Percentiles rank a stretch among this genome's conserved stretches.
Evolutionary conservation across 352 stramenopile genomes (phyloP).

Genomic region (Globisporangium mamillatum): DNA sequence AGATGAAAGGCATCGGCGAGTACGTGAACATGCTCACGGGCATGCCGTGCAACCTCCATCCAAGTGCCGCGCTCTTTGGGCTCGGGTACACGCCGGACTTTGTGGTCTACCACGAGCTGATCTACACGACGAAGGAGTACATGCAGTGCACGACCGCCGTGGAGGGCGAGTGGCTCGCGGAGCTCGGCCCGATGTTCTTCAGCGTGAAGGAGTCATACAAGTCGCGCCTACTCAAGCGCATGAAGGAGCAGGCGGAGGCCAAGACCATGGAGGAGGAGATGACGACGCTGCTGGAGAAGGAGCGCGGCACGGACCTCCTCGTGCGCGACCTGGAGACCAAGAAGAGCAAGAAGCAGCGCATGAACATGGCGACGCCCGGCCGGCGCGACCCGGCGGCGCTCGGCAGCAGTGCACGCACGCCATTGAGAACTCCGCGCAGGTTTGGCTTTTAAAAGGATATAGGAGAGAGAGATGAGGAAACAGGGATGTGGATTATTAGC

Average conservation of each 20-base stretch:
- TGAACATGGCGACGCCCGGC: slow-evolving; percentile 58
- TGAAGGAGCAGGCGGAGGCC: slow-evolving; percentile 77
- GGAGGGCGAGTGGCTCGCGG: slow-evolving; percentile 98
- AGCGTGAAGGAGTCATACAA: slow-evolving; percentile 97
- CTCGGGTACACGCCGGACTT: slow-evolving; percentile 99
- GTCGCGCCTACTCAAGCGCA: slow-evolving; percentile 87
- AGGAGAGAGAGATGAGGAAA: neutral
- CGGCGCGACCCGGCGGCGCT: slow-evolving; percentile 27
- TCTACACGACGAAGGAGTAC: slow-evolving; percentile 98
- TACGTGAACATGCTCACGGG: slow-evolving; percentile 99
- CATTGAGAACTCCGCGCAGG: slow-evolving; percentile 56
- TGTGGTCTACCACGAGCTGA: slow-evolving; percentile 99
- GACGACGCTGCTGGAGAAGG: slow-evolving; percentile 26
- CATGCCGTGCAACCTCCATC: slow-evolving; percentile 97
- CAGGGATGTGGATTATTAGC: neutral
- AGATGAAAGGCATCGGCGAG: slow-evolving; percentile 99
- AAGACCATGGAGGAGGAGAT: slow-evolving; percentile 87
- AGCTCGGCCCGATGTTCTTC: slow-evolving; percentile 99
- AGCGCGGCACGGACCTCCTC: slow-evolving; percentile 18
- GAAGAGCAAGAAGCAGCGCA: slow-evolving; percentile 59
- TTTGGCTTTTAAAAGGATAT: slow-evolving; percentile 38
- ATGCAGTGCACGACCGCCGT: slow-evolving; percentile 98
- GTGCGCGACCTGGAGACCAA: slow-evolving; percentile 20
- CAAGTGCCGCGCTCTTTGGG: slow-evolving; percentile 96
- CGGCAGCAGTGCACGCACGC: slow-evolving; percentile 30